These are phyloP conservation scores for Nepenthes alata DNA, from an alignment of 179 eudicot species.

Conservation along the genomic window DNA sequence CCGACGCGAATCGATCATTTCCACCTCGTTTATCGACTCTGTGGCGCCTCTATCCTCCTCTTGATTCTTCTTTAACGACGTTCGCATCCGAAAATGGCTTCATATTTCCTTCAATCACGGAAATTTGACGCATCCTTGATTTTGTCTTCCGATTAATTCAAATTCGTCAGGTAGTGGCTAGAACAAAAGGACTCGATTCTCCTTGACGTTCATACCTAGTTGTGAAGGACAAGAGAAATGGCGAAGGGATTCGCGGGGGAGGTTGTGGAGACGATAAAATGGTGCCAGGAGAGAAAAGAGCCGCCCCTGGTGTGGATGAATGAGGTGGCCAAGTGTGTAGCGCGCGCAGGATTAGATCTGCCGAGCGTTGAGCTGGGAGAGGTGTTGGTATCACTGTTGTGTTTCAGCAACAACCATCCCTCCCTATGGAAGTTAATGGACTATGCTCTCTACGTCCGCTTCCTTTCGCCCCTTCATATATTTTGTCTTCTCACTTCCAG, in stretches of 20 bases:
- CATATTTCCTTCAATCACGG: too few species aligned
- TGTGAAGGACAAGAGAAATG: background rate
- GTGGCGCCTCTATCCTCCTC: too few species aligned
- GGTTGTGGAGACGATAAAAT: constrained; percentile 11
- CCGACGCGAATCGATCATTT: too few species aligned
- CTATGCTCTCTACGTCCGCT: constrained; percentile 12
- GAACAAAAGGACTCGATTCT: too few species aligned
- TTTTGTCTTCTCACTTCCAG: constrained; percentile 23
- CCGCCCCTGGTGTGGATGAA: constrained; percentile 12
- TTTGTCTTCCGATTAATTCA: too few species aligned
- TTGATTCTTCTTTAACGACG: too few species aligned
- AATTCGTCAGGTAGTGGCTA: too few species aligned
- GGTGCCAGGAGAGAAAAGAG: constrained; percentile 11
- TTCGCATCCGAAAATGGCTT: too few species aligned
- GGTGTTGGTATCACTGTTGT: constrained; percentile 12
- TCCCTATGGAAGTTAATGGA: constrained; percentile 20
- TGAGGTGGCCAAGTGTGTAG: constrained; percentile 12
- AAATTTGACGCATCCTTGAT: too few species aligned
- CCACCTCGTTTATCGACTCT: too few species aligned
- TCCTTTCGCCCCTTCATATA: constrained; percentile 16
- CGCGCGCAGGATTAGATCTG: background rate
- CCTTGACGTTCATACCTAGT: too few species aligned
- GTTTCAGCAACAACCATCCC: constrained; percentile 6
- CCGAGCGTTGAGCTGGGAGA: constrained; percentile 13
- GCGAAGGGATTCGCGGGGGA: constrained; percentile 6